A percentile compares a stretch with the other conserved stretches of the same genome.
phyloP scores from a whole-genome alignment of 352 stramenopile genomes.

The Globisporangium okanoganense region DNA sequence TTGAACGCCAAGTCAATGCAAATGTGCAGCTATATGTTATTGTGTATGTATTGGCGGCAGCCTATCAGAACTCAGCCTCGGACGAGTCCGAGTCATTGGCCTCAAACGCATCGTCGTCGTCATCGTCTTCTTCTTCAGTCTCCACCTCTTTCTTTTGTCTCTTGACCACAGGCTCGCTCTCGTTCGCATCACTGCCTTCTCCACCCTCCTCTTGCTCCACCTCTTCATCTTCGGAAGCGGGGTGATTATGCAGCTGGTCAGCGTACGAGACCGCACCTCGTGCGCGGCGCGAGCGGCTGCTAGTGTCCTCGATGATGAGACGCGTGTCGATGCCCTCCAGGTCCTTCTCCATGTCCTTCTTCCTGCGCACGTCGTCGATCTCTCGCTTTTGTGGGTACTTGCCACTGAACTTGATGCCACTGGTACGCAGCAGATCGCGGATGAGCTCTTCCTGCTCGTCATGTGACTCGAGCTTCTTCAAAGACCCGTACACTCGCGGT shows the following conservation, averaged over 20 bases:
- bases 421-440: constrained; percentile 43
- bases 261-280: constrained; percentile 6
- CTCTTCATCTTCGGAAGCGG: constrained; percentile 31
- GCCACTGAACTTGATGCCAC: constrained; percentile 46
- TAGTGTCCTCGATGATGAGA: constrained; percentile 54
- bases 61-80: constrained; percentile 33
- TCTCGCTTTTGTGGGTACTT: constrained; percentile 63
- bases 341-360: constrained; percentile 62
- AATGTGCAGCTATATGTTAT: background rate
- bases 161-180: background rate
- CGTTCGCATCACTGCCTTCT: background rate
- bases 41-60: too few relatives aligned
- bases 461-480: constrained; percentile 40
- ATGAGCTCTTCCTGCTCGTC: constrained; percentile 58
- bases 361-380: constrained; percentile 63
- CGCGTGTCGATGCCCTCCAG: constrained; percentile 82
- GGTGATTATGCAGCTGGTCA: constrained; percentile 1
- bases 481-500: constrained; percentile 51
- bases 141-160: constrained; percentile 9
- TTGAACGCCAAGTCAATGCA: background rate
- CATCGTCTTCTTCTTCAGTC: constrained; percentile 11
- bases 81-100: constrained; percentile 32
- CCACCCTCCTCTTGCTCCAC: constrained; percentile 4
- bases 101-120: constrained; percentile 10
- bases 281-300: constrained; percentile 4